Base-by-base conservation (phyloP, 139 green algal genomes). In the Microglena sp. region DNA sequence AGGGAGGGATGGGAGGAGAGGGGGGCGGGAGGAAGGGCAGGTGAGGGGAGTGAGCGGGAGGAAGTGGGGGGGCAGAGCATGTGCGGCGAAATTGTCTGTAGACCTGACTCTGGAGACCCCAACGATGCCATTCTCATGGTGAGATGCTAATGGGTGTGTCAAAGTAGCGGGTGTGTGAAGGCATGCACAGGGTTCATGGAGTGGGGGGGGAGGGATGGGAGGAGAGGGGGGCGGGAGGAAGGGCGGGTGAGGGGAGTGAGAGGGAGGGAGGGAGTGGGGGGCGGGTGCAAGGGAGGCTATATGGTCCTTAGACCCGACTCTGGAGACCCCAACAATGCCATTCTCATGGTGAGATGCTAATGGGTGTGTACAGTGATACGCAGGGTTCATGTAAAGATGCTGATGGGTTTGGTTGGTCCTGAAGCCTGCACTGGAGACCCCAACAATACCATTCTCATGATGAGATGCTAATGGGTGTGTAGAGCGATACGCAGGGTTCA, bases 241-340 rank as follows among this genome's bases (percentile, higher is more conserved):
- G 53, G 15, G n/a, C n/a, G 53, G 15, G 40, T 50, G 40, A n/a
- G n/a, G n/a, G n/a, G n/a, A n/a, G n/a, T n/a, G n/a, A n/a, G n/a
- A n/a, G n/a, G n/a, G n/a, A n/a, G n/a, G n/a, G n/a, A n/a, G n/a
- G n/a, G n/a, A n/a, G n/a, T n/a, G n/a, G n/a, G n/a, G n/a, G n/a
- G n/a, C n/a, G n/a, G n/a, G n/a, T n/a, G 32, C 1, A 60, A 59
- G 32, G 87, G 89, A 5, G 89, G 89, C 35, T 94, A 82, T 60
- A 82, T 91, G 73, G 83, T 96, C 29, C 72, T 96, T 61, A 62
- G 89, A 2, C 89, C 89, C 2, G 89, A 96, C 77, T 90, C 78
- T 22, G 89, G 89, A 2, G 84, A 95, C 73, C 89, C 89, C 7
- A 77, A 77, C 1, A 86, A 93, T 30, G 82, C 82, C 0, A 86